These are phyloP conservation scores for Magnusiomyces ingens DNA, from an alignment of 1,139 yeast genomes.

Conservation along the genomic window DNA sequence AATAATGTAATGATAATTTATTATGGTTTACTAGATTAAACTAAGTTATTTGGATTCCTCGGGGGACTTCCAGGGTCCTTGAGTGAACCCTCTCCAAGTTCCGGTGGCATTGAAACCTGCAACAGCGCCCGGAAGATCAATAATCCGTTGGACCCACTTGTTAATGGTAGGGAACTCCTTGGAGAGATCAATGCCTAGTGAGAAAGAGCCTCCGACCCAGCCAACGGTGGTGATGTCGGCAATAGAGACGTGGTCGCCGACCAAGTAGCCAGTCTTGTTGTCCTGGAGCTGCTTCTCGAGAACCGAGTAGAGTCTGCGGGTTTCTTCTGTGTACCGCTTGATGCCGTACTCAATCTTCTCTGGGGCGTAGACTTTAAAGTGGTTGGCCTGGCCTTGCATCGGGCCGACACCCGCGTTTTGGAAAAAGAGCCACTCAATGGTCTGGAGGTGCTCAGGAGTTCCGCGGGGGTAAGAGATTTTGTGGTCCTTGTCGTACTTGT, in stretches of 20 bases:
- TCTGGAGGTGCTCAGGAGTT: conserved; percentile 43
- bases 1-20: neutral
- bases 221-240: conserved; percentile 48
- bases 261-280: conserved; percentile 46
- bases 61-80: conserved; percentile 7
- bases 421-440: conserved; percentile 47
- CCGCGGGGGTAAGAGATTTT: conserved; percentile 44
- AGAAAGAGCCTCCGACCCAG: conserved; percentile 28
- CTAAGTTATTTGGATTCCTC: neutral
- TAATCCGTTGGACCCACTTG: conserved; percentile 42
- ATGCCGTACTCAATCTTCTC: conserved; percentile 49
- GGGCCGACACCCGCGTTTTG: conserved; percentile 59
- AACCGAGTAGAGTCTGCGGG: conserved; percentile 48
- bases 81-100: conserved; percentile 10
- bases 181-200: conserved; percentile 35
- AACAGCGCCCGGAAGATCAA: conserved; percentile 36
- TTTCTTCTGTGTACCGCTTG: conserved; percentile 45
- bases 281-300: conserved; percentile 42
- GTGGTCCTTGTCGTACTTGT: conserved; percentile 49
- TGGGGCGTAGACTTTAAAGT: conserved; percentile 40
- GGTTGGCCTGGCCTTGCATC: conserved; percentile 53
- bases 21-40: too few relatives aligned
- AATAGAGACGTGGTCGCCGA: conserved; percentile 48
- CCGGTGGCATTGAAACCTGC: conserved; percentile 28
- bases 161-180: conserved; percentile 40